phyloP scores from a whole-genome alignment of 139 green algal genomes.

The Dunaliella sp. region DNA sequence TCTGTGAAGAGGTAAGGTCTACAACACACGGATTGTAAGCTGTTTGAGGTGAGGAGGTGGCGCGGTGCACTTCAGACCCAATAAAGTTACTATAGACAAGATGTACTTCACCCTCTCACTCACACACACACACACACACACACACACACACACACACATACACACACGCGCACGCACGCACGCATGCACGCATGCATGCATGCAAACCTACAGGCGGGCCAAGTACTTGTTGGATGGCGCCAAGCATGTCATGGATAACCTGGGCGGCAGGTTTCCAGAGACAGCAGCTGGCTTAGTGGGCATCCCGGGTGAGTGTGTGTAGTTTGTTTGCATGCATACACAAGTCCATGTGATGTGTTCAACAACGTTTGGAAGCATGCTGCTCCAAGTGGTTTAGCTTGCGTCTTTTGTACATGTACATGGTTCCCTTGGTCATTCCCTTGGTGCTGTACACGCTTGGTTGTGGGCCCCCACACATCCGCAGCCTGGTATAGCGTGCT shows the following conservation, averaged over 20 bases:
- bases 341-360: neutral
- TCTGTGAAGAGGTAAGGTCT: too few relatives aligned
- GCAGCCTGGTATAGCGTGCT: neutral
- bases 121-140: too few relatives aligned
- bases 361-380: neutral
- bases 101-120: too few relatives aligned
- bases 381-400: neutral
- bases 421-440: neutral
- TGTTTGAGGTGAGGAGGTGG: too few relatives aligned
- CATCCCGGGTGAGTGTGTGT: constrained; percentile 60
- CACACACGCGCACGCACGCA: too few relatives aligned
- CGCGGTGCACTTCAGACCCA: too few relatives aligned
- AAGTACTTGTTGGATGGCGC: constrained; percentile 88
- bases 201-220: constrained; percentile 61
- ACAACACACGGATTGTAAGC: too few relatives aligned
- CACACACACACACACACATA: too few relatives aligned
- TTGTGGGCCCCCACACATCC: neutral
- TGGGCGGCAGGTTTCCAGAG: constrained; percentile 71
- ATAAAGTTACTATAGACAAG: neutral
- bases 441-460: neutral
- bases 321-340: neutral
- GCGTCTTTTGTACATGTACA: neutral
- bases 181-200: too few relatives aligned
- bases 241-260: constrained; percentile 64
- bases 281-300: constrained; percentile 63